Base-by-base conservation (phyloP, 2,329 filamentous ascomycete species). In the Fragosphaeria purpurea region DNA sequence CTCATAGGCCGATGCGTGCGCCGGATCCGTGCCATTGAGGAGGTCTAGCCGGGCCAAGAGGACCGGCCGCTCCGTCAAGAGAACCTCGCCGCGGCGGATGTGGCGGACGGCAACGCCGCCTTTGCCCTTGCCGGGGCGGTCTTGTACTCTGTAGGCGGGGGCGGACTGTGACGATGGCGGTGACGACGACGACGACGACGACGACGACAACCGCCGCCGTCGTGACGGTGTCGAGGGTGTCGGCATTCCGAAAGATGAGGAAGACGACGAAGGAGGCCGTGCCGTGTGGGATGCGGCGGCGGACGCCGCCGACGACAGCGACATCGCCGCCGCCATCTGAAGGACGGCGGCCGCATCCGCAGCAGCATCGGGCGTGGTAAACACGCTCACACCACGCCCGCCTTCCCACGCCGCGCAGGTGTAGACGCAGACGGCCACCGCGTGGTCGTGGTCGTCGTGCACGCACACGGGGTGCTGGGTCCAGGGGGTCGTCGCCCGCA, bases 51-150 rank as follows among this genome's bases (percentile, higher is more conserved):
- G 51, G 8, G 56, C 44, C 7, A 62, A 32, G 2, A 61, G 32
- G 7, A 53, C 52, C 1, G 60, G 59, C 22, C 52, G 59, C 6
- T 49, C 57, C 4, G 57, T 50, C 54, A 60, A 54, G 11, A 59
- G 44, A 0, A 43, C 46, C 44, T 59, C 53, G 43, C 57, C 55
- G 7, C 50, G 45, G 2, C 9, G 7, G 10, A 58, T 55, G 1
- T 32, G 43, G 5, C 54, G 52, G 8, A 41, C 55, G 0, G 59
- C 58, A 2, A 60, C 40, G 3, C 53, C 45, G 4, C 59, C 59
- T 57, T 57, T 54, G 1, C 59, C 60, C 5, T 59, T 54, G 8
- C 55, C 55, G 1, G 58, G 58, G 1, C 60, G 35, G 35, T 39
- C 30, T 8, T 42, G 30, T 5, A 50, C 42, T 8, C 7, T 31